phyloP scores from a whole-genome alignment of 2,329 filamentous ascomycete genomes.

The Didymella arachidicola region DNA sequence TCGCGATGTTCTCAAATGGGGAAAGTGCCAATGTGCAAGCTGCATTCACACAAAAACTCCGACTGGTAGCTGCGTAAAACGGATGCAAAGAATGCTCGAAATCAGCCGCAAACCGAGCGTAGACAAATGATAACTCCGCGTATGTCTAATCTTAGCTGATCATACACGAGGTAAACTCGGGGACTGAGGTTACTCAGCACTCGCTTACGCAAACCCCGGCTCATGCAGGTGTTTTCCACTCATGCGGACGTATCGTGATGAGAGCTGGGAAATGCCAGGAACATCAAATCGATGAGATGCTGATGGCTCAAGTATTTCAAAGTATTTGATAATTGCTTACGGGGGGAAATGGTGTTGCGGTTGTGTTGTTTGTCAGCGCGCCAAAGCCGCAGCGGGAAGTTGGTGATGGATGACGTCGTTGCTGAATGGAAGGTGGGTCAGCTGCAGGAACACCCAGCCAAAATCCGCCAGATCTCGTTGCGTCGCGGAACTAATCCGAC shows the following conservation, averaged over 20 bases:
- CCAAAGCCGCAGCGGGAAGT: neutral
- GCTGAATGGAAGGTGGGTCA: constrained; percentile 20
- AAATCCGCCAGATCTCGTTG: neutral
- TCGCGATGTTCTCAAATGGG: constrained; percentile 1
- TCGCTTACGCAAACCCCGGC: constrained; percentile 22
- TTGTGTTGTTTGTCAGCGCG: constrained; percentile 45
- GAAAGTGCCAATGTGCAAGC: neutral
- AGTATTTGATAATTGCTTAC: constrained; percentile 12
- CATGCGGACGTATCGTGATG: constrained; percentile 20
- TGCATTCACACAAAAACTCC: constrained; percentile 1
- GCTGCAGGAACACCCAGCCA: constrained; percentile 21
- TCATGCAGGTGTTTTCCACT: constrained; percentile 21
- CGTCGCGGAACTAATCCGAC: constrained; percentile 22
- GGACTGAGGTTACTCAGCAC: constrained; percentile 44
- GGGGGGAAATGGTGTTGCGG: constrained; percentile 31
- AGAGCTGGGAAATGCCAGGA: neutral
- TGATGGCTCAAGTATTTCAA: constrained; percentile 5
- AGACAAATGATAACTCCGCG: constrained; percentile 31
- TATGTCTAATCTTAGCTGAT: constrained; percentile 46
- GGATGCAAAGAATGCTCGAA: constrained; percentile 1
- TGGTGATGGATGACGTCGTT: constrained; percentile 15
- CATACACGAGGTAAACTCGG: constrained; percentile 37
- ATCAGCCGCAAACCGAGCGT: constrained; percentile 20
- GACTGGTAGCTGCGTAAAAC: neutral
- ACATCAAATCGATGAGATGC: neutral